Base-by-base conservation (phyloP, 257 asterid genomes). In the Verbascum thapsus region DNA sequence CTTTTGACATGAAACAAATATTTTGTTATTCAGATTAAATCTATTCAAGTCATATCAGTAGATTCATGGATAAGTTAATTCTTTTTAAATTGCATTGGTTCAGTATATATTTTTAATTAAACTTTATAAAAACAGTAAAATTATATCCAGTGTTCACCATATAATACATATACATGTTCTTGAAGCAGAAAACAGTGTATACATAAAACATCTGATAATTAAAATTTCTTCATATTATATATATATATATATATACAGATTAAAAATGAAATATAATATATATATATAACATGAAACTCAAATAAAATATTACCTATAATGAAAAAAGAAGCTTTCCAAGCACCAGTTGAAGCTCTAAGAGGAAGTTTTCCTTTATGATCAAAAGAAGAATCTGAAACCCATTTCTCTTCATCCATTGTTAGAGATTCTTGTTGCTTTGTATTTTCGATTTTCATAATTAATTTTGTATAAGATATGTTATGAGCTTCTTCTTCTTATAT, bases 271-370 rank as follows among this genome's bases (percentile, higher is more conserved):
- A 15, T 3, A 49, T 20, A 26, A 4, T n/a, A 52, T 23, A 1
- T 8, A 22, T 11, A 23, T n/a, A 51, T 51, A n/a, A 5, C 3
- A 10, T 17, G 35, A 6, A 15, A 0, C 19, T 9, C 0, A 22
- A 20, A 13, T 12, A 7, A 22, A 3, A 48, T 7, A 3, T 15
- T 83, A 90, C 97, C 94, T 55, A 90, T 79, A 55, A 87, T 87
- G 72, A 87, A 85, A 69, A 82, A 75, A 34, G 97, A 72, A 42
- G 96, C 96, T 59, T 81, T 90, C 96, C 96, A 90, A 41, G 80
- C 82, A 57, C 97, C 97, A 12, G 97, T 90, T 10, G 95, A 77
- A 73, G 83, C 83, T 49, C 97, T 73, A 6, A 73, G 78, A 42
- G 97, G 96, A 67, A 83, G 54, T 71, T 86, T 74, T 23, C 96